These are phyloP conservation scores for Amphibolis antarctica DNA, from an alignment of 106 monocot species.

Conservation along the genomic window DNA sequence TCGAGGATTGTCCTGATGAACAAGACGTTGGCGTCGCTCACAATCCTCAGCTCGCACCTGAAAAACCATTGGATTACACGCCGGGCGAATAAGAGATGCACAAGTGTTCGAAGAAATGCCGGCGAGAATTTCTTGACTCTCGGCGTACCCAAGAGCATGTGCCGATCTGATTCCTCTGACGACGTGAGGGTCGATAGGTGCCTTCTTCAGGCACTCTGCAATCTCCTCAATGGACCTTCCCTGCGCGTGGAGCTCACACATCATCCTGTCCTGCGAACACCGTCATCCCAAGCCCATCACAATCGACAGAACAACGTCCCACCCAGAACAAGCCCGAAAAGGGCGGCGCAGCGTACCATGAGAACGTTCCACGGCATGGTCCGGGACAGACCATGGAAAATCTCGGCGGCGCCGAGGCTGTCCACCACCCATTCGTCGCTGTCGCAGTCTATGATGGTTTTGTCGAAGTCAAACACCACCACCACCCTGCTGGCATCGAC, in stretches of 20 bases:
- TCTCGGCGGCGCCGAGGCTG: conserved; percentile 40
- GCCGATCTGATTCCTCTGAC: conserved; percentile 22
- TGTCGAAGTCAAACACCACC: conserved; percentile 84
- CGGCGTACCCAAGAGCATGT: conserved; percentile 24
- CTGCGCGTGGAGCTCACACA: conserved; percentile 20
- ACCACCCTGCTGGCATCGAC: too few relatives aligned
- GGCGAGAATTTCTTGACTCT: too few relatives aligned
- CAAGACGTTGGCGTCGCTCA: conserved; percentile 85
- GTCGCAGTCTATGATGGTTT: conserved; percentile 90
- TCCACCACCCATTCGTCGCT: conserved; percentile 84
- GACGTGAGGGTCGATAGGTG: conserved; percentile 18
- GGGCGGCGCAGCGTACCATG: too few relatives aligned
- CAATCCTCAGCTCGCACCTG: conserved; percentile 79
- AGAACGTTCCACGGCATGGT: conserved; percentile 2
- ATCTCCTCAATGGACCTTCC: conserved; percentile 20
- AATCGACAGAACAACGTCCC: too few relatives aligned
- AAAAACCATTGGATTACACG: background rate
- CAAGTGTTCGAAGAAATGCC: too few relatives aligned
- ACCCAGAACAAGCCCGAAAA: too few relatives aligned
- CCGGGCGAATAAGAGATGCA: background rate
- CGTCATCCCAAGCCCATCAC: too few relatives aligned
- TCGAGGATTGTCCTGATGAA: conserved; percentile 75
- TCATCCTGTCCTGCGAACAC: conserved; percentile 26
- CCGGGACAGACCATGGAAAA: conserved; percentile 47
- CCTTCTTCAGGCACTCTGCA: conserved; percentile 12